Base-by-base conservation (phyloP, 345 rosid genomes). In the Euphorbia peplus region DNA sequence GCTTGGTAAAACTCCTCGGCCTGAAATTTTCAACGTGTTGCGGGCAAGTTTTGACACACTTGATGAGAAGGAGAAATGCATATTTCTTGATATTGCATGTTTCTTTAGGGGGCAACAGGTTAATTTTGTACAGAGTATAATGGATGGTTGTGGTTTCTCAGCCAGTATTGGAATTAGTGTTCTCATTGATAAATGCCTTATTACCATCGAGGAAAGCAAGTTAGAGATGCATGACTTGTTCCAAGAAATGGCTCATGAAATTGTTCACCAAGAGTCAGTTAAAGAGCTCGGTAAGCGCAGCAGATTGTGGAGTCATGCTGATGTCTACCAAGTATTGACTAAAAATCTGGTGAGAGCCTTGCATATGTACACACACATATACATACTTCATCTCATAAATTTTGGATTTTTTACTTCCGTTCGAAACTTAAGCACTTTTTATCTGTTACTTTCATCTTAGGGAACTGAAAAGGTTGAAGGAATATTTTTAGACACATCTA, bases 1-100 rank as follows among this genome's bases (percentile, higher is more conserved):
- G 26, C 60, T 55, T n/a, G 60, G 9, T 8, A 55, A 32, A 25
- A 0, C 0, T 25, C 22, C 26, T 12, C 60, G 4, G 18, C 60
- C 32, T 10, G 22, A 55, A 55, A 25, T 55, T 55, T 55, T 25
- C 22, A 13, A 25, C 9, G 60, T 25, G 60, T 55, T 55, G 30
- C 24, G 60, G 22, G 8, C 9, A 55, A 55, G 60, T 55, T 55
- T 25, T 25, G 60, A 55, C 22, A 5, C 60, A 55, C 22, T 55
- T 1, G 60, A 55, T 26, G 60, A 55, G 2, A 32, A 55, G 22
- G 60, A 55, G 60, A 55, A 55, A 25, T 22, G 18, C 13, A 55
- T 55, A 10, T 55, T 55, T 55, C 60, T 55, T 55, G 60, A 55
- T 55, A 55, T 55, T 25, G 60, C 60, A 55, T 55, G 60, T 24